Evolutionary conservation across 2,329 filamentous ascomycete species (phyloP).

Genomic region (Colletotrichum chrysophilum): DNA sequence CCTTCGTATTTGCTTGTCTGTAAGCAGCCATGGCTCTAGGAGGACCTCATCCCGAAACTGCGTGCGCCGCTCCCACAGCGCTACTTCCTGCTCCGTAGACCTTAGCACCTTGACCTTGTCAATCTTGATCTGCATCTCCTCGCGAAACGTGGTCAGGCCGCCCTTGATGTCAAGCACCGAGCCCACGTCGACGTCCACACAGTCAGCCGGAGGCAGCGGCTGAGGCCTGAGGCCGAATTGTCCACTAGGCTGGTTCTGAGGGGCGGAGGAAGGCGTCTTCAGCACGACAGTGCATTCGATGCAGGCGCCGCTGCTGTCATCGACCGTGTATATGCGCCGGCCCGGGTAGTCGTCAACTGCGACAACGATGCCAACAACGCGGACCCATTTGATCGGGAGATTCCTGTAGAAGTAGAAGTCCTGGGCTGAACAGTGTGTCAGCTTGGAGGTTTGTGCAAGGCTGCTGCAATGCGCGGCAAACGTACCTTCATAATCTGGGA

Average conservation of each 20-base stretch:
- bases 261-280: constrained; percentile 19
- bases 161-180: constrained; percentile 64
- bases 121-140: constrained; percentile 56
- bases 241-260: not conserved
- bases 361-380: constrained; percentile 73
- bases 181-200: constrained; percentile 52
- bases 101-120: constrained; percentile 52
- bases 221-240: not conserved
- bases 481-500: constrained; percentile 59
- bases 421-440: constrained; percentile 40
- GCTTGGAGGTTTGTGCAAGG: not conserved
- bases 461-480: not conserved
- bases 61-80: constrained; percentile 61
- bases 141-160: constrained; percentile 50
- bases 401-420: constrained; percentile 72
- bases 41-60: constrained; percentile 57
- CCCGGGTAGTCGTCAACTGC: constrained; percentile 57
- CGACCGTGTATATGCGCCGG: constrained; percentile 61
- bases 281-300: constrained; percentile 50
- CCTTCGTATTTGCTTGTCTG: constrained; percentile 49
- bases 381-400: constrained; percentile 78
- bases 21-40: constrained; percentile 59
- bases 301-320: constrained; percentile 67
- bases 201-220: constrained; percentile 19
- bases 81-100: constrained; percentile 62